Conservation (phyloP, 75 land plant species). For the Cunninghamia lanceolata region DNA sequence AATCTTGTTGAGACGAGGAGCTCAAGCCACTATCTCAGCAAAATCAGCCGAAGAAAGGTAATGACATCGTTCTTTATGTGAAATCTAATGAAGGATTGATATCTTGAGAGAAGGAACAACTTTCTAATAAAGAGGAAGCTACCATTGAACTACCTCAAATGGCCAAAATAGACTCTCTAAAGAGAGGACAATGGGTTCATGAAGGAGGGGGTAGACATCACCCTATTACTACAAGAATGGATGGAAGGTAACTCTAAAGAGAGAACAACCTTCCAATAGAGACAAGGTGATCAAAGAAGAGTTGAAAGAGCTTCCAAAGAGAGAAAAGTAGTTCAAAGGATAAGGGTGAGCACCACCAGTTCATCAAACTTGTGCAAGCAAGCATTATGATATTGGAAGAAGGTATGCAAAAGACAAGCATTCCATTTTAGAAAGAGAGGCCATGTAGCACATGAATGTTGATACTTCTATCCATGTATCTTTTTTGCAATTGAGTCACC, state of each 20-base stretch:
- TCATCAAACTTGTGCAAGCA: background rate
- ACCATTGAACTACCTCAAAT: background rate
- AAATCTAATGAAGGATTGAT: background rate
- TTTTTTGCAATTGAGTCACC: background rate
- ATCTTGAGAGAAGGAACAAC: background rate
- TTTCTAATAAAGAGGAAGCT: background rate
- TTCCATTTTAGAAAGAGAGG: background rate
- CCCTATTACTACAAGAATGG: background rate
- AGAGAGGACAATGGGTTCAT: background rate
- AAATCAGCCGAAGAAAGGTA: background rate
- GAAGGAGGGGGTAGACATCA: background rate
- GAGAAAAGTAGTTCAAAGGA: background rate
- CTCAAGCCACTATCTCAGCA: background rate
- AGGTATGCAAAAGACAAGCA: background rate
- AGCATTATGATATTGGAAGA: background rate
- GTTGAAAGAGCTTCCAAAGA: background rate
- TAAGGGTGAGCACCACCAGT: background rate
- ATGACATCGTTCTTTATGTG: background rate
- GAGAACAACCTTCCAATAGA: too few relatives aligned
- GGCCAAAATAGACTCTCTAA: background rate
- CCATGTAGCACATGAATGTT: background rate
- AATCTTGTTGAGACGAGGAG: background rate
- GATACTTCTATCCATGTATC: background rate
- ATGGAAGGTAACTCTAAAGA: background rate
- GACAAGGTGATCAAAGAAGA: background rate